These are phyloP conservation scores for Pezicula radicicola DNA, from an alignment of 2,329 filamentous ascomycete species.

Conservation along the genomic window DNA sequence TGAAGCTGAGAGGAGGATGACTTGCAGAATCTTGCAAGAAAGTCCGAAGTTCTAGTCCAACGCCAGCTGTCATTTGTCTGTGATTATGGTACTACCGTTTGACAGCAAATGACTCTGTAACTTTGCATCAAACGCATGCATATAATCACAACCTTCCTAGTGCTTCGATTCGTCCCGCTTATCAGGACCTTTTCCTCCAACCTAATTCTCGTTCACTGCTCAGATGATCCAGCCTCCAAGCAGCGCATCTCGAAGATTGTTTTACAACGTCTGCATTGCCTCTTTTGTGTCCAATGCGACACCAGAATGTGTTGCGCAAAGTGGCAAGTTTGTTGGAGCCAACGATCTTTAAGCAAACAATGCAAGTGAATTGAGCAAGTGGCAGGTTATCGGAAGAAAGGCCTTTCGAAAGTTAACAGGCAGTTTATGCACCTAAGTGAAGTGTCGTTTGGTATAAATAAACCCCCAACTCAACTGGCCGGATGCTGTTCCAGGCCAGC, in stretches of 20 bases:
- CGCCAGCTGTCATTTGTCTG: conserved; percentile 1
- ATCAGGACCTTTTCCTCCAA: conserved; percentile 11
- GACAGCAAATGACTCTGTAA: background rate
- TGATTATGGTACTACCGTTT: conserved; percentile 6
- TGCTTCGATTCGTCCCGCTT: conserved; percentile 10
- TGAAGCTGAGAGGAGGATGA: too few relatives aligned
- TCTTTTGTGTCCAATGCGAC: conserved; percentile 1
- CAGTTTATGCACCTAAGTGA: too few relatives aligned
- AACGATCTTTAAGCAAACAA: too few relatives aligned
- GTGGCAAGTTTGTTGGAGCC: too few relatives aligned
- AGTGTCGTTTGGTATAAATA: too few relatives aligned
- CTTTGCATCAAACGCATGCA: conserved; percentile 7
- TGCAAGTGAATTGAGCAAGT: too few relatives aligned
- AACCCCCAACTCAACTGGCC: too few relatives aligned
- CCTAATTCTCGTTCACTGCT: conserved; percentile 10
- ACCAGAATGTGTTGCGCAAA: conserved; percentile 10
- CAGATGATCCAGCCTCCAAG: conserved; percentile 15
- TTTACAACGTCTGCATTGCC: conserved; percentile 14
- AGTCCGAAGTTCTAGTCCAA: background rate
- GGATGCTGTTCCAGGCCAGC: too few relatives aligned
- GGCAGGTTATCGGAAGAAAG: too few relatives aligned
- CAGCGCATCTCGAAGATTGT: conserved; percentile 7
- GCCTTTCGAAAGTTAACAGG: too few relatives aligned
- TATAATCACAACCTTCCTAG: conserved; percentile 1
- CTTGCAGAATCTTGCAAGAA: too few relatives aligned